Conservation (phyloP, 176 grass and related monocot species). For the Ampelocalamus luodianensis region DNA sequence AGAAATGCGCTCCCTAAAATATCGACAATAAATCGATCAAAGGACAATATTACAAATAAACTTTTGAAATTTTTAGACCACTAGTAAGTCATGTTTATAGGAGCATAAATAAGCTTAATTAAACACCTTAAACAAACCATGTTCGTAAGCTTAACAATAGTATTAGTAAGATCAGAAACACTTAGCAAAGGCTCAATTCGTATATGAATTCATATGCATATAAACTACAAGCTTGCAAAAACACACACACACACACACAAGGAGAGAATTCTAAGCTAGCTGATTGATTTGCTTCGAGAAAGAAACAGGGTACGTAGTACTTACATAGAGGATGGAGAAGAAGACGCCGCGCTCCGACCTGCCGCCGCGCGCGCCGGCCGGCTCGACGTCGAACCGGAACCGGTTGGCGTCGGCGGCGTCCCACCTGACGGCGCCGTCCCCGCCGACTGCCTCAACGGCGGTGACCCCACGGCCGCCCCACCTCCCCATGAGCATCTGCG, state of each 20-base stretch:
- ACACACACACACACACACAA: not conserved
- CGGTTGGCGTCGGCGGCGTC: slow-evolving; percentile 48
- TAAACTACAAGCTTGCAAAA: not conserved
- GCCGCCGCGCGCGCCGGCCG: not conserved
- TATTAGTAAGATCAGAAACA: not conserved
- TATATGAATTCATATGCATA: not conserved
- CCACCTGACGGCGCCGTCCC: slow-evolving; percentile 57
- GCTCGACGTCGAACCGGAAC: slow-evolving; percentile 46
- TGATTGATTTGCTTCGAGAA: not conserved
- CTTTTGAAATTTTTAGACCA: not conserved
- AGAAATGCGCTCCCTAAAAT: slow-evolving; percentile 19
- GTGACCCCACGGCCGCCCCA: slow-evolving; percentile 56
- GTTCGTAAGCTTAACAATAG: not conserved
- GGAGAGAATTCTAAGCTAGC: not conserved
- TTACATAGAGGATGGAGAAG: slow-evolving; percentile 87
- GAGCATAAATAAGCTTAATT: not conserved
- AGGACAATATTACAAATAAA: not conserved
- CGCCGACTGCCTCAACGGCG: slow-evolving; percentile 47
- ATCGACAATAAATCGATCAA: slow-evolving; percentile 21
- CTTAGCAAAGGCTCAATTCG: not conserved
- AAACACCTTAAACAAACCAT: not conserved
- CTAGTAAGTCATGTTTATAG: not conserved
- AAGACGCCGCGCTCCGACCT: slow-evolving; percentile 45
- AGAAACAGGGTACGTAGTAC: not conserved
- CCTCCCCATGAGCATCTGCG: slow-evolving; percentile 52